Evolutionary conservation across 2,329 filamentous ascomycete species (phyloP).

Genomic region (Colletotrichum tanaceti): DNA sequence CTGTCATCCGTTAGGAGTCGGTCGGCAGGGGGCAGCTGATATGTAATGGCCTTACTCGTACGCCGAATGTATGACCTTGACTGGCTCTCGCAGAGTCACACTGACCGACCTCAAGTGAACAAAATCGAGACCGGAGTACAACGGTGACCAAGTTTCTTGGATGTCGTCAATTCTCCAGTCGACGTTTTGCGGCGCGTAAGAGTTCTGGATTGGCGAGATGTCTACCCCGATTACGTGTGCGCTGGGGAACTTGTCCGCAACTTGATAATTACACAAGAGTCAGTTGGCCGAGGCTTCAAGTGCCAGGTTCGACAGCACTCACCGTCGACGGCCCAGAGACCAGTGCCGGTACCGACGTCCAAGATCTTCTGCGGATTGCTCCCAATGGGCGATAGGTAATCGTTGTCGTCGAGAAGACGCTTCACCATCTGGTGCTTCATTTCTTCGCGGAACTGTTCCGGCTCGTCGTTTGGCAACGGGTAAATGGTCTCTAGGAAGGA

Average conservation of each 20-base stretch:
- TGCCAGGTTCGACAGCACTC: conserved; percentile 38
- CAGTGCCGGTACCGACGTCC: conserved; percentile 62
- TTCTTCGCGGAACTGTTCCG: conserved; percentile 61
- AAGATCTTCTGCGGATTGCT: conserved; percentile 60
- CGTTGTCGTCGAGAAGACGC: conserved; percentile 57
- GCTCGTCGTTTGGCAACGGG: conserved; percentile 64
- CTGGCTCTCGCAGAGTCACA: conserved; percentile 63
- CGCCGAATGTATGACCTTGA: conserved; percentile 59
- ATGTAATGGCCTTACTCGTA: conserved; percentile 53
- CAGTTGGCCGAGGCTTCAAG: conserved; percentile 8
- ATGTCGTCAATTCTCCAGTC: conserved; percentile 63
- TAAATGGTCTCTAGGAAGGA: conserved; percentile 60
- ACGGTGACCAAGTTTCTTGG: conserved; percentile 50
- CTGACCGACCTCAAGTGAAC: conserved; percentile 65
- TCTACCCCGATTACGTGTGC: conserved; percentile 60
- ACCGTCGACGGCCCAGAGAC: conserved; percentile 68
- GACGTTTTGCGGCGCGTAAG: conserved; percentile 66
- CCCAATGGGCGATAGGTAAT: conserved; percentile 58
- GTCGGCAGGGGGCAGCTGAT: not conserved
- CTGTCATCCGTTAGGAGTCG: conserved; percentile 42
- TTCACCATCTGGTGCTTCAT: conserved; percentile 62
- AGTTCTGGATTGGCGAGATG: conserved; percentile 57
- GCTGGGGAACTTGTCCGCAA: conserved; percentile 58
- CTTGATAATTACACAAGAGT: conserved; percentile 48
- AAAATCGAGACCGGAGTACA: conserved; percentile 59